Evolutionary conservation across 1,284 basidiomycete genomes (phyloP), one percentile per base, ranked within the genome.

Genomic region (Exobasidium cylindrosporum): DNA sequence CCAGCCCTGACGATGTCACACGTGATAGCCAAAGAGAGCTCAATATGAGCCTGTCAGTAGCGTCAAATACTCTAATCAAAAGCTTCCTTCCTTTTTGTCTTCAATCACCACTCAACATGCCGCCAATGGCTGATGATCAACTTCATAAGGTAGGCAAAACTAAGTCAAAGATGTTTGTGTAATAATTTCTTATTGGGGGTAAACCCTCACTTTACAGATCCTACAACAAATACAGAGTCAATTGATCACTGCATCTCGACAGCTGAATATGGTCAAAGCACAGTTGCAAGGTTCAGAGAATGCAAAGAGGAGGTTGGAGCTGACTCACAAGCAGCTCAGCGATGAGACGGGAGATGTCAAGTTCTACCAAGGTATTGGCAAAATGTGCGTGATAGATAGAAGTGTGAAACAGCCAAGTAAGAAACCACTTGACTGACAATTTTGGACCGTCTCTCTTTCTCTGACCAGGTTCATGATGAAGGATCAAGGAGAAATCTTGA

Each of bases 191-290:
- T 10, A 30, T 54, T 14, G 10, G 14, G 21, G 14, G 7, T 40
- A 14, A 11, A 2, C 24, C 21, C 10, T 32, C n/a, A 30, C 21
- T 28, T 14, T 45, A n/a, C 55, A 62, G 61, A 50, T 62, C 29
- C 31, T 62, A 17, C 61, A 62, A 59, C 57, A 62, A 52, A 62
- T 62, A 26, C 61, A 62, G 43, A 52, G 56, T 21, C 61, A 62
- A 52, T 31, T 46, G 31, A 43, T 62, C 54, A 46, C 23, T 13
- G 46, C 61, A 11, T 49, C 57, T 29, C 61, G 61, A 21, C 61
- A 62, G 30, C 55, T 62, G 30, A 59, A 31, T 23, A 52, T 50
- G 45, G 61, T 62, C 2, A 32, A 54, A 53, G 61, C 61, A 7
- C 61, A 62, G 28, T 7, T 62, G 35, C 53, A 53, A 30, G 54